Conservation (phyloP, 2,329 filamentous ascomycete species). For the Chaetomiaceae sp. region DNA sequence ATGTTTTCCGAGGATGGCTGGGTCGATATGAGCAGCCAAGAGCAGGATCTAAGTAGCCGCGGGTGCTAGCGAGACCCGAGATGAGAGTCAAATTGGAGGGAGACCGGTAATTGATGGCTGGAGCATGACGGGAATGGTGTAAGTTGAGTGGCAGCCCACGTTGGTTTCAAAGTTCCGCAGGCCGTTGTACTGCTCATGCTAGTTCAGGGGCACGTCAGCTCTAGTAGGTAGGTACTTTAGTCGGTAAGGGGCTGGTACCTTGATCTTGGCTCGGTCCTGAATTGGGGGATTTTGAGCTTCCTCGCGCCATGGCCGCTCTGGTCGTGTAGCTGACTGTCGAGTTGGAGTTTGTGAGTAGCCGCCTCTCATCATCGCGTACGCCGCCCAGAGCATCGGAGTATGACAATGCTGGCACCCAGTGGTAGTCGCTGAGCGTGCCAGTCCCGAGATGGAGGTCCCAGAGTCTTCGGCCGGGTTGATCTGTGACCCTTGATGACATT, state of each 20-base stretch:
- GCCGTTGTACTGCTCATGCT: constrained; percentile 45
- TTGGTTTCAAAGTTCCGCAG: constrained; percentile 50
- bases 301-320: neutral
- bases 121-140: constrained; percentile 28
- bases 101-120: too few species aligned
- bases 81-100: too few species aligned
- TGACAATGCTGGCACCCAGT: constrained; percentile 16
- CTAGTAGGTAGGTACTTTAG: too few species aligned
- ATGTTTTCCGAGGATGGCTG: constrained; percentile 30
- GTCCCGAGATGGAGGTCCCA: constrained; percentile 25
- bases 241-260: constrained; percentile 21
- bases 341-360: neutral
- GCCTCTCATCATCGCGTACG: constrained; percentile 9
- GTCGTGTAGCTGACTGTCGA: neutral
- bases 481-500: constrained; percentile 25
- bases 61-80: constrained; percentile 27
- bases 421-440: constrained; percentile 17
- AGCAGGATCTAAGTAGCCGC: constrained; percentile 28
- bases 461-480: constrained; percentile 22
- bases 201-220: too few species aligned
- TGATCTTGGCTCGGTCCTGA: constrained; percentile 6
- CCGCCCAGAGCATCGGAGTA: constrained; percentile 18
- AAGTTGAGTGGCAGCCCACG: constrained; percentile 28
- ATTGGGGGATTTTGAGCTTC: neutral
- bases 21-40: constrained; percentile 32